A percentile compares a stretch with the other conserved stretches of the same genome.
phyloP scores from a whole-genome alignment of 441 rosid species.

The Corymbia citriodora region DNA sequence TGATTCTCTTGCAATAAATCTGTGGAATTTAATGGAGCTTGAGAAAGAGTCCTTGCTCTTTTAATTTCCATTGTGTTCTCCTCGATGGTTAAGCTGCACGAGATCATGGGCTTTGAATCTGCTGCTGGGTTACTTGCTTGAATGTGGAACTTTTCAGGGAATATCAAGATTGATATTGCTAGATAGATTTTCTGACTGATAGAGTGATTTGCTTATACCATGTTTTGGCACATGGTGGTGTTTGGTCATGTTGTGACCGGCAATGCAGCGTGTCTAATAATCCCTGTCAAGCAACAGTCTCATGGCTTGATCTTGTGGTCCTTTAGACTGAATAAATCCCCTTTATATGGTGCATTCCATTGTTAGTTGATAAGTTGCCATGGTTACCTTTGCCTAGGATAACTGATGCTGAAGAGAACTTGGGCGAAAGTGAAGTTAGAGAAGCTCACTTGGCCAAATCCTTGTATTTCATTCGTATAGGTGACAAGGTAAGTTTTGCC shows the following conservation, averaged over 20 bases:
- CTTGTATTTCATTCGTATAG: slow-evolving; percentile 76
- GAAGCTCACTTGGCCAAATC: slow-evolving; percentile 99
- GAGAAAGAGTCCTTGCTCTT: background rate
- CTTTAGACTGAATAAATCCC: background rate
- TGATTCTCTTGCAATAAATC: background rate
- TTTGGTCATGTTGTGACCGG: background rate
- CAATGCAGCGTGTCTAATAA: background rate
- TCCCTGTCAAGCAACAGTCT: background rate
- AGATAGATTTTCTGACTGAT: background rate
- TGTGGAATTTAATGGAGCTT: background rate
- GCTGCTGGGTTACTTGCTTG: background rate
- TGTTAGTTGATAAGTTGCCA: background rate
- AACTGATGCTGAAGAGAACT: slow-evolving; percentile 95
- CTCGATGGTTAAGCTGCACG: no score
- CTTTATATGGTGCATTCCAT: background rate
- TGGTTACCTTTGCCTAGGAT: slow-evolving; percentile 40
- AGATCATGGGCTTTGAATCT: background rate
- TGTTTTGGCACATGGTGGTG: background rate
- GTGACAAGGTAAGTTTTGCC: slow-evolving; percentile 64
- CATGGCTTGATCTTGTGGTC: background rate
- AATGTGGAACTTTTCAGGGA: background rate
- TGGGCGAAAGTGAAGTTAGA: slow-evolving; percentile 99
- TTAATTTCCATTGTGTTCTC: background rate
- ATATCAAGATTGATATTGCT: background rate
- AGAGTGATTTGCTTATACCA: background rate